phyloP scores from a whole-genome alignment of 495 filamentous ascomycete species.

The Hypomontagnella submonticulosa region DNA sequence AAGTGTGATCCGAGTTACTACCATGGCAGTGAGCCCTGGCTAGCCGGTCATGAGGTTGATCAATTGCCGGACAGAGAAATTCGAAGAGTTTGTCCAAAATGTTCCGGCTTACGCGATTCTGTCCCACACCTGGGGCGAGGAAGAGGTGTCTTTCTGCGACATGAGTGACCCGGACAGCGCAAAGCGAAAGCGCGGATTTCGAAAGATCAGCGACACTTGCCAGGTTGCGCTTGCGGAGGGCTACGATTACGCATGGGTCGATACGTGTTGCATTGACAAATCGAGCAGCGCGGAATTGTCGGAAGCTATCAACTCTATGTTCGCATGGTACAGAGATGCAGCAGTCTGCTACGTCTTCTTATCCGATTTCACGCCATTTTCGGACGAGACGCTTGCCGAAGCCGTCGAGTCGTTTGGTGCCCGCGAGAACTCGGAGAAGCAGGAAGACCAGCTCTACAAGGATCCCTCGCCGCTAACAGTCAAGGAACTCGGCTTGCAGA shows the following conservation, averaged over 20 bases:
- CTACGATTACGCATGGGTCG: slow-evolving; percentile 47
- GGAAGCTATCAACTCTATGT: slow-evolving; percentile 58
- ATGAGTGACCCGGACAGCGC: slow-evolving; percentile 32
- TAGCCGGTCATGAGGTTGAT: slow-evolving; percentile 48
- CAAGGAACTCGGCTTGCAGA: slow-evolving; percentile 27
- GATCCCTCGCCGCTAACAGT: slow-evolving; percentile 26
- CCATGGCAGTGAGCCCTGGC: slow-evolving; percentile 16
- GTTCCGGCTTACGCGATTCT: slow-evolving; percentile 49
- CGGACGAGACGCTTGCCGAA: slow-evolving; percentile 16
- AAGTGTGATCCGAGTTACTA: not conserved
- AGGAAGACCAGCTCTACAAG: slow-evolving; percentile 13
- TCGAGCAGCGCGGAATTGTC: slow-evolving; percentile 53
- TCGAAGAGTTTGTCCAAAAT: slow-evolving; percentile 46
- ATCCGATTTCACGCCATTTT: slow-evolving; percentile 40
- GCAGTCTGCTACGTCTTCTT: slow-evolving; percentile 52
- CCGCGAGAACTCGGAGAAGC: slow-evolving; percentile 20
- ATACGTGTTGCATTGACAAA: slow-evolving; percentile 58
- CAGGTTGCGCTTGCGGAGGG: slow-evolving; percentile 28
- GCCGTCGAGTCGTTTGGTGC: slow-evolving; percentile 24
- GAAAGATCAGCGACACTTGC: slow-evolving; percentile 42
- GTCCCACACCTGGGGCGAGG: slow-evolving; percentile 49
- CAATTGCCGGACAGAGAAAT: slow-evolving; percentile 40
- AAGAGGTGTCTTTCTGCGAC: slow-evolving; percentile 46
- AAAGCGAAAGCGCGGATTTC: slow-evolving; percentile 28
- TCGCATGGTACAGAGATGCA: slow-evolving; percentile 49